phyloP scores from a whole-genome alignment of 2,329 filamentous ascomycete species.

The Raffaelea arxii region DNA sequence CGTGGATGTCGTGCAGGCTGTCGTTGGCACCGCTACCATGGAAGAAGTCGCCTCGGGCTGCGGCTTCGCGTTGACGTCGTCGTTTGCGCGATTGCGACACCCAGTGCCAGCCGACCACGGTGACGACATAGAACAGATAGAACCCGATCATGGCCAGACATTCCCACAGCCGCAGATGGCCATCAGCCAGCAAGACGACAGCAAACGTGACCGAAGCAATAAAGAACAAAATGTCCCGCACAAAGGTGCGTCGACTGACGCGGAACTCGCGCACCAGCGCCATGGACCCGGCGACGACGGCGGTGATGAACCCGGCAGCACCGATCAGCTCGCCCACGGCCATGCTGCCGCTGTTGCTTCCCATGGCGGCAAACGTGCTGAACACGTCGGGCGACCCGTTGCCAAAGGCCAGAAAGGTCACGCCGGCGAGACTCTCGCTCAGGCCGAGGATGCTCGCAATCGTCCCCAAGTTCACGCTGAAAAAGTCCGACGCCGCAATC shows the following conservation, averaged over 20 bases:
- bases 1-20: constrained; percentile 24
- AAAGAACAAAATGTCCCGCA: constrained; percentile 89
- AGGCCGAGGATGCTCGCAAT: constrained; percentile 82
- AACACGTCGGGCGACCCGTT: constrained; percentile 98
- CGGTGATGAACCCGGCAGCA: constrained; percentile 90
- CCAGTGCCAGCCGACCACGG: constrained; percentile 92
- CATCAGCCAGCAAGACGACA: constrained; percentile 79
- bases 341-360: constrained; percentile 91
- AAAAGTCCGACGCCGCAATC: constrained; percentile 96
- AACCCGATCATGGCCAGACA: constrained; percentile 83
- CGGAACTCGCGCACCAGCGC: constrained; percentile 90
- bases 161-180: constrained; percentile 77
- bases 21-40: constrained; percentile 25
- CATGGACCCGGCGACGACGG: constrained; percentile 95
- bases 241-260: constrained; percentile 80
- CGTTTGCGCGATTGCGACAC: constrained; percentile 54
- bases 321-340: constrained; percentile 92
- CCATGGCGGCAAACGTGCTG: constrained; percentile 97
- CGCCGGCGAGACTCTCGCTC: constrained; percentile 91
- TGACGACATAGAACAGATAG: constrained; percentile 79
- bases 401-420: constrained; percentile 92
- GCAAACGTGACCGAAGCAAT: constrained; percentile 78
- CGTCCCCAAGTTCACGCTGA: constrained; percentile 92
- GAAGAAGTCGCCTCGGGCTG: constrained; percentile 66
- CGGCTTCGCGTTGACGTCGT: constrained; percentile 55